A percentile compares a stretch with the other conserved stretches of the same genome.
phyloP scores from a whole-genome alignment of 2,329 filamentous ascomycete genomes.

The Colletotrichum tropicicola region DNA sequence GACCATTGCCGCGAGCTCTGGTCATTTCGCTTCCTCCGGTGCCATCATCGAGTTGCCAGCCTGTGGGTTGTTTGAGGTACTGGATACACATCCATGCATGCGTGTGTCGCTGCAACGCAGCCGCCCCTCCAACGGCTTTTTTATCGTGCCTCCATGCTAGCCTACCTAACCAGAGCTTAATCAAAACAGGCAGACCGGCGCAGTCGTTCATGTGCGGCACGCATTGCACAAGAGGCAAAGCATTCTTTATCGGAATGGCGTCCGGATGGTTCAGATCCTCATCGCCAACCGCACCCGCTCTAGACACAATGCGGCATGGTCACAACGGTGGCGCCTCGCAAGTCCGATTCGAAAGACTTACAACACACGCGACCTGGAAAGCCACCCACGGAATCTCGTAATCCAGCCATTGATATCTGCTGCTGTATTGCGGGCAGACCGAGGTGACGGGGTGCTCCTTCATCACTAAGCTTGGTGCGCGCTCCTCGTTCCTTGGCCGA shows the following conservation, averaged over 20 bases:
- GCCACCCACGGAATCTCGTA: conserved; percentile 15
- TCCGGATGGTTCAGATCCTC: conserved; percentile 11
- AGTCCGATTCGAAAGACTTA: background rate
- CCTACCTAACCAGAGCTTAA: background rate
- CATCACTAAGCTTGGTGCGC: background rate
- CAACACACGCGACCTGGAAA: background rate
- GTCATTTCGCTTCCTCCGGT: too few relatives aligned
- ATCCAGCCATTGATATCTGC: conserved; percentile 20
- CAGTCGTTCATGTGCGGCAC: background rate
- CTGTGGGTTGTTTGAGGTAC: too few relatives aligned
- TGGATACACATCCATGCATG: too few relatives aligned
- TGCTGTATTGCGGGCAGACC: conserved; percentile 5
- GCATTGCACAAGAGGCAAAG: background rate
- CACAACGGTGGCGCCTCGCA: conserved; percentile 23
- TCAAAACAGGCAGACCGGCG: background rate
- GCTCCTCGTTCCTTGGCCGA: background rate
- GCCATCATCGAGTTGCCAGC: too few relatives aligned
- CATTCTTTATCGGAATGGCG: conserved; percentile 24
- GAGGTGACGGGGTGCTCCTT: conserved; percentile 9
- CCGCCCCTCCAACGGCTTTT: too few relatives aligned
- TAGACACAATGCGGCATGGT: conserved; percentile 2
- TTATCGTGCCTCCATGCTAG: too few relatives aligned
- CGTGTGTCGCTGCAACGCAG: too few relatives aligned
- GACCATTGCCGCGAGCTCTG: too few relatives aligned
- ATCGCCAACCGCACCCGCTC: conserved; percentile 17